These are phyloP conservation scores for Fragaria iinumae DNA, from an alignment of 306 rosid genomes.

Conservation along the genomic window DNA sequence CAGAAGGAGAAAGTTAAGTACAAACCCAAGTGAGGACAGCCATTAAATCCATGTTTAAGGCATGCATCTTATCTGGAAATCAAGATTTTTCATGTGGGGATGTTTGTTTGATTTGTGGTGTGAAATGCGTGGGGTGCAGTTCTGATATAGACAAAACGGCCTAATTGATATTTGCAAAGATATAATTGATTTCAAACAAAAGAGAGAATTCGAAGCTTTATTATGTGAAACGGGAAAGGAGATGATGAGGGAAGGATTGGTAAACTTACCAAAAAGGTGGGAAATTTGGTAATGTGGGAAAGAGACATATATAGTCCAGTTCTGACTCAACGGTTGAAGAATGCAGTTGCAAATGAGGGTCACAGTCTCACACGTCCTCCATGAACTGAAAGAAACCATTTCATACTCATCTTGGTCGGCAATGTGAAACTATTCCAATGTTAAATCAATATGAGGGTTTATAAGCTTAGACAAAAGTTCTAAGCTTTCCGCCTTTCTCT, in stretches of 20 bases:
- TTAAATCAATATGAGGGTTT: neutral
- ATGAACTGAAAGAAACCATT: neutral
- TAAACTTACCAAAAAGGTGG: neutral
- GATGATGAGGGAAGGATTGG: neutral
- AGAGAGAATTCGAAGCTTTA: neutral
- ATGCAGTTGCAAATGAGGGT: neutral
- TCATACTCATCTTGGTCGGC: neutral
- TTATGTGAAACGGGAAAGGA: neutral
- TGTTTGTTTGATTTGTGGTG: constrained; percentile 34
- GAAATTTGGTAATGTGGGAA: neutral
- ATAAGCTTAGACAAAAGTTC: neutral
- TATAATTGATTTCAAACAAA: too few species aligned
- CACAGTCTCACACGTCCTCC: neutral
- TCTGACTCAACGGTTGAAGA: neutral
- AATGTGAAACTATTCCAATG: neutral
- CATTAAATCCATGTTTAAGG: neutral
- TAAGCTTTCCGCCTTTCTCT: neutral
- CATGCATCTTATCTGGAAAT: constrained; percentile 16
- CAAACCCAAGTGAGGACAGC: constrained; percentile 27
- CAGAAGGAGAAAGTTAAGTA: constrained; percentile 14
- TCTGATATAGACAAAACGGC: neutral
- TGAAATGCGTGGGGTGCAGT: constrained; percentile 21
- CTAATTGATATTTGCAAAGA: neutral
- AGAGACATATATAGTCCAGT: neutral
- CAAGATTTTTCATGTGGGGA: constrained; percentile 3